Conservation (phyloP, 2,329 filamentous ascomycete species). For the Beauveria sp. region DNA sequence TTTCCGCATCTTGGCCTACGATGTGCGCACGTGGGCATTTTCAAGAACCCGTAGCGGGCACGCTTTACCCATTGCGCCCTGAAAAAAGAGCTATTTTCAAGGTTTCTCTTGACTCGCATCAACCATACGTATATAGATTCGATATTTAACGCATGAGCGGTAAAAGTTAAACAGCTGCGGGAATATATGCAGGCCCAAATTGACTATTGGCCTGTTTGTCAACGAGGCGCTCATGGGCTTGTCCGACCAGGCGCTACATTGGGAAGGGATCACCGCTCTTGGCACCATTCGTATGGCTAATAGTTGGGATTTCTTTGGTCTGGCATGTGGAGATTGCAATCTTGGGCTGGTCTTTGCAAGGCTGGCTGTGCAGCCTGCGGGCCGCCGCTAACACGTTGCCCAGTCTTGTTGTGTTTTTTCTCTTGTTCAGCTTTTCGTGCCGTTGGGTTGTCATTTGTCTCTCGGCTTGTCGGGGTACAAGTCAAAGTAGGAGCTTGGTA, state of each 20-base stretch:
- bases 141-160: too few relatives aligned
- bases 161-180: not conserved
- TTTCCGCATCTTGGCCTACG: not conserved
- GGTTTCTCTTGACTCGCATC: too few relatives aligned
- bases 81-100: not conserved
- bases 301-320: not conserved
- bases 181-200: not conserved
- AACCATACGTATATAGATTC: not conserved
- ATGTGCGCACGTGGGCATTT: not conserved
- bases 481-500: not conserved
- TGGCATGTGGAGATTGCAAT: slow-evolving; percentile 5
- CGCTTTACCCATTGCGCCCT: not conserved
- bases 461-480: too few relatives aligned
- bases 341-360: slow-evolving; percentile 2
- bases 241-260: not conserved
- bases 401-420: not conserved
- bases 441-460: not conserved
- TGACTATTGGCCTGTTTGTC: not conserved
- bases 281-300: not conserved
- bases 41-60: not conserved
- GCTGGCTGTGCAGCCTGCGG: not conserved
- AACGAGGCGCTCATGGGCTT: not conserved
- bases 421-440: not conserved
- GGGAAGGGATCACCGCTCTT: slow-evolving; percentile 1
- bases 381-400: not conserved